Conservation (phyloP, 129 eudicot genomes). For the Kitagawia praeruptora region DNA sequence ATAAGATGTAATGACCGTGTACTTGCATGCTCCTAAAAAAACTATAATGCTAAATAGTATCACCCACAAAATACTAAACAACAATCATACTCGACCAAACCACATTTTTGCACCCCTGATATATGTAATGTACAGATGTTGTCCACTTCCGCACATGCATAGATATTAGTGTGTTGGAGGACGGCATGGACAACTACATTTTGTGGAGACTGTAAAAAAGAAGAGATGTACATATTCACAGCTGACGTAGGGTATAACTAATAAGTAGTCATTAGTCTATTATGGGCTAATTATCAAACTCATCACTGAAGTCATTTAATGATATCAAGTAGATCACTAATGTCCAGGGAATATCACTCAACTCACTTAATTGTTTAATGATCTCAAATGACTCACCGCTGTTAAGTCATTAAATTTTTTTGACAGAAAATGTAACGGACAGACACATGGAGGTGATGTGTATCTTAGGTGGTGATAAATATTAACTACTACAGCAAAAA, state of each 20-base stretch:
- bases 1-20: background rate
- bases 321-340: too few relatives aligned
- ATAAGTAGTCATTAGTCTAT: background rate
- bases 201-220: background rate
- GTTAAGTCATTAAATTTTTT: too few relatives aligned
- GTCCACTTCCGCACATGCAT: background rate
- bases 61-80: background rate
- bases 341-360: too few relatives aligned
- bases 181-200: background rate
- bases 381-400: too few relatives aligned
- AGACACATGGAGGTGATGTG: too few relatives aligned
- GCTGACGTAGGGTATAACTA: background rate
- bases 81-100: background rate
- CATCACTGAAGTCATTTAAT: too few relatives aligned
- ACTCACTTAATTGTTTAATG: too few relatives aligned
- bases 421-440: too few relatives aligned
- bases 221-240: background rate
- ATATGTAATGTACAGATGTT: background rate
- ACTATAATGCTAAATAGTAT: background rate
- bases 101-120: background rate
- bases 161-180: background rate
- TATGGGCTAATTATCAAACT: too few relatives aligned
- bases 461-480: too few relatives aligned
- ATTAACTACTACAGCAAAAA: too few relatives aligned
- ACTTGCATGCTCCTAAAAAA: background rate